A percentile compares a stretch with the other conserved stretches of the same genome.
These are phyloP conservation scores for Chlorella sp. DNA, from an alignment of 139 green algal species.

Conservation along the genomic window DNA sequence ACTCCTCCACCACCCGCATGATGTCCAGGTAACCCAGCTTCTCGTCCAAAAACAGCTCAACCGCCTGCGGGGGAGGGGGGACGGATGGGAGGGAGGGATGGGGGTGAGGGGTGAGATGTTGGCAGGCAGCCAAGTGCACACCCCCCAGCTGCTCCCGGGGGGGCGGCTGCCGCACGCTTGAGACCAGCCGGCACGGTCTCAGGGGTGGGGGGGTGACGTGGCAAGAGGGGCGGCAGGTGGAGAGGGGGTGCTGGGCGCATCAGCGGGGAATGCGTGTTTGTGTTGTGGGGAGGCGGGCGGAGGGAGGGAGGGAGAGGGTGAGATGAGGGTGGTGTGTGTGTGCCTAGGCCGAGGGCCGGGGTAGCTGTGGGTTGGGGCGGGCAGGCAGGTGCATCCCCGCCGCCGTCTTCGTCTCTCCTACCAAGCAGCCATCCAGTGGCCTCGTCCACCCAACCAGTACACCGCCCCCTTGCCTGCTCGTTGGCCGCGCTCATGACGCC, in stretches of 20 bases:
- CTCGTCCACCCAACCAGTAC: neutral
- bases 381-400: neutral
- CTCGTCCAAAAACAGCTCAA: slow-evolving; percentile 98
- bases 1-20: slow-evolving; percentile 89
- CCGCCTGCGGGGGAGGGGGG: slow-evolving; percentile 62
- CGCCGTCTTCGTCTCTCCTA: neutral
- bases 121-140: neutral
- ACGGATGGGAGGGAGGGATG: neutral
- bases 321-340: too few species aligned
- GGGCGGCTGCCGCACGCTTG: too few species aligned
- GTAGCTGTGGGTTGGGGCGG: neutral
- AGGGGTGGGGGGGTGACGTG: too few species aligned
- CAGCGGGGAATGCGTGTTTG: neutral
- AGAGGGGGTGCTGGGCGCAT: neutral
- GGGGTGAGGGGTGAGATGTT: neutral
- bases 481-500: slow-evolving; percentile 97
- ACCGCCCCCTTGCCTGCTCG: slow-evolving; percentile 73
- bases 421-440: neutral
- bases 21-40: slow-evolving; percentile 96
- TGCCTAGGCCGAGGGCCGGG: too few species aligned
- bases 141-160: too few species aligned
- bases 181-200: too few species aligned
- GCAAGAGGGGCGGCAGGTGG: neutral
- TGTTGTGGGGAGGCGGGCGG: neutral
- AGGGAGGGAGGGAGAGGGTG: neutral